phyloP scores from a whole-genome alignment of 2,329 filamentous ascomycete species.

The Graphiopsis chlorocephala region DNA sequence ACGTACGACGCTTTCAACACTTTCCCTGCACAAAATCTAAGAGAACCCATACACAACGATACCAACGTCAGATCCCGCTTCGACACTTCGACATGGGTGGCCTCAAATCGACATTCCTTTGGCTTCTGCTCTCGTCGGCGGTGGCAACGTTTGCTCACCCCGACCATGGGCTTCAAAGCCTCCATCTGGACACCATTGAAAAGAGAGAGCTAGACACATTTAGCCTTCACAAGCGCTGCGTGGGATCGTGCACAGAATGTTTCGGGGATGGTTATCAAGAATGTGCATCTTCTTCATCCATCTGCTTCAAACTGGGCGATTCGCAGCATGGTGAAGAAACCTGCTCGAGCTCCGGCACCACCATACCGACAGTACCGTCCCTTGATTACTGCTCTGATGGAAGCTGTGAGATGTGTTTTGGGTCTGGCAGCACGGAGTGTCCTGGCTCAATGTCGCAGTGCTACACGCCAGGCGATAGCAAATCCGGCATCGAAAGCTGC shows the following conservation, averaged over 20 bases:
- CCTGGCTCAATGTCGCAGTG: not conserved
- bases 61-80: not conserved
- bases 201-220: not conserved
- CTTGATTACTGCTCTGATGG: not conserved
- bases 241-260: not conserved
- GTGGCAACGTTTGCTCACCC: not conserved
- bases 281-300: not conserved
- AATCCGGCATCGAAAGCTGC: not conserved
- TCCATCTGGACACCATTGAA: not conserved
- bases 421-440: not conserved
- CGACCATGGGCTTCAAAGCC: not conserved
- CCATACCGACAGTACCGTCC: not conserved
- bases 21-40: not conserved
- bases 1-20: not conserved
- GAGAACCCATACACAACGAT: not conserved
- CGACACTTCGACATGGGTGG: not conserved
- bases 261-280: not conserved
- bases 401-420: not conserved
- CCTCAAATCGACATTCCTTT: not conserved
- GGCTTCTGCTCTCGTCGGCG: not conserved
- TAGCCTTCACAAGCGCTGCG: not conserved
- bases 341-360: not conserved
- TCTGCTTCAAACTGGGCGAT: conserved; percentile 10
- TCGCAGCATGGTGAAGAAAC: not conserved
- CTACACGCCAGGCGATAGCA: not conserved